Conservation (phyloP, 2,329 filamentous ascomycete species). For the Botrytis hyacinthi region DNA sequence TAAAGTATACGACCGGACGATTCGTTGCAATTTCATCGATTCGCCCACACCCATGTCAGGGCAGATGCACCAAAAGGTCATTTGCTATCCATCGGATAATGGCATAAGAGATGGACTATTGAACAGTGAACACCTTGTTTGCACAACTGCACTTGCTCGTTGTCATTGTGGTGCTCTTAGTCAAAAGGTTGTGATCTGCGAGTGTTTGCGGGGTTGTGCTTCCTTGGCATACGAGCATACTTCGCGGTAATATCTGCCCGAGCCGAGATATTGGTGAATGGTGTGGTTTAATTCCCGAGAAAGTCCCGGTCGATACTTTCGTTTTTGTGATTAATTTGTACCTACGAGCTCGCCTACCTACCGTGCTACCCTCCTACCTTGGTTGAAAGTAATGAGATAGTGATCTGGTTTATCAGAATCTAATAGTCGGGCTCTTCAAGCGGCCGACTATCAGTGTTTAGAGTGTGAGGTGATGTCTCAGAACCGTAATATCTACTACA, state of each 20-base stretch:
- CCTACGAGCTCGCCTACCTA: too few relatives aligned
- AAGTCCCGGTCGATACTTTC: background rate
- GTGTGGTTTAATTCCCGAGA: background rate
- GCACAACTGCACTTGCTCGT: background rate
- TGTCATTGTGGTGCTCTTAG: background rate
- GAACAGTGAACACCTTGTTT: background rate
- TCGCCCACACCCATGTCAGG: background rate
- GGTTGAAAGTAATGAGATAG: background rate
- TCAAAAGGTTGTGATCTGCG: background rate
- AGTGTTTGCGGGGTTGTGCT: slow-evolving; percentile 2
- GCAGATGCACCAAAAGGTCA: background rate
- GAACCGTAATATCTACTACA: background rate
- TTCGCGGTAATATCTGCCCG: slow-evolving; percentile 7
- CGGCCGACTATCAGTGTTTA: background rate
- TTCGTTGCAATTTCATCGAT: background rate
- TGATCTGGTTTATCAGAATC: background rate
- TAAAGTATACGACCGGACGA: background rate
- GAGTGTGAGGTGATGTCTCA: background rate
- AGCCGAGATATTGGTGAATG: background rate
- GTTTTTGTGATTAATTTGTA: background rate
- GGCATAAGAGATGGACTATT: background rate
- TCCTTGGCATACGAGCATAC: background rate
- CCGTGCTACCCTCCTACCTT: background rate
- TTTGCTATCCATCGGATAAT: background rate
- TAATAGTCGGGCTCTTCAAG: background rate